A percentile compares a stretch with the other conserved stretches of the same genome.
Evolutionary conservation across 345 rosid species (phyloP).

Genomic region (Dipteronia dyeriana): DNA sequence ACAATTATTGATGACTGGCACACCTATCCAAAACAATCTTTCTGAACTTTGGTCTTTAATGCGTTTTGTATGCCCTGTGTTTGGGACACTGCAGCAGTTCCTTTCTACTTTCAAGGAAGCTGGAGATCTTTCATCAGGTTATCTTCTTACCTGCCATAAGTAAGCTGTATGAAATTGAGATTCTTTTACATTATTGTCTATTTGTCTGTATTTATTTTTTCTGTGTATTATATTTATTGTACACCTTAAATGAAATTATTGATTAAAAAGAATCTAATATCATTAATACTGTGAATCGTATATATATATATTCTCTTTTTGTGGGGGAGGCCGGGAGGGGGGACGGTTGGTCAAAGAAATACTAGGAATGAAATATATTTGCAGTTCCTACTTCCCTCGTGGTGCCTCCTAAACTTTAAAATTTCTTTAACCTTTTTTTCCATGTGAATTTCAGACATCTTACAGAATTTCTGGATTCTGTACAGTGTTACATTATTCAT

Average conservation of each 20-base stretch:
- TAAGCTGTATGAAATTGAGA: conserved; percentile 6
- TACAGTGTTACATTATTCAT: not conserved
- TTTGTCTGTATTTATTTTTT: no score
- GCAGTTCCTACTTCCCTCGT: not conserved
- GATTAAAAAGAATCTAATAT: not conserved
- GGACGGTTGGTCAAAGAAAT: not conserved
- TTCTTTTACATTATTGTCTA: not conserved
- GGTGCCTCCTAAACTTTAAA: not conserved
- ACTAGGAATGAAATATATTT: not conserved
- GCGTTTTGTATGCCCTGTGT: conserved; percentile 93
- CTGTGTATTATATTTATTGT: no score
- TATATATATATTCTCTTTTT: no score
- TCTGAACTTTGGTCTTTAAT: conserved; percentile 92
- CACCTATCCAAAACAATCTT: conserved; percentile 88
- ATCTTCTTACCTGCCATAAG: no score
- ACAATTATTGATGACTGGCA: conserved; percentile 82
- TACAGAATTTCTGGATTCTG: not conserved
- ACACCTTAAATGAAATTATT: conserved; percentile 3
- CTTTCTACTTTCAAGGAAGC: conserved; percentile 69
- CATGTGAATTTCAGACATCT: not conserved
- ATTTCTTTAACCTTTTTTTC: not conserved
- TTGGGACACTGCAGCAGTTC: conserved; percentile 76
- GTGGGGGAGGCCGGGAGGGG: not conserved
- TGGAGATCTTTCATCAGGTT: conserved; percentile 63
- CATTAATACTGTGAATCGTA: no score